Base-by-base conservation (phyloP, 1,139 yeast genomes). In the Diutina mesorugosa region DNA sequence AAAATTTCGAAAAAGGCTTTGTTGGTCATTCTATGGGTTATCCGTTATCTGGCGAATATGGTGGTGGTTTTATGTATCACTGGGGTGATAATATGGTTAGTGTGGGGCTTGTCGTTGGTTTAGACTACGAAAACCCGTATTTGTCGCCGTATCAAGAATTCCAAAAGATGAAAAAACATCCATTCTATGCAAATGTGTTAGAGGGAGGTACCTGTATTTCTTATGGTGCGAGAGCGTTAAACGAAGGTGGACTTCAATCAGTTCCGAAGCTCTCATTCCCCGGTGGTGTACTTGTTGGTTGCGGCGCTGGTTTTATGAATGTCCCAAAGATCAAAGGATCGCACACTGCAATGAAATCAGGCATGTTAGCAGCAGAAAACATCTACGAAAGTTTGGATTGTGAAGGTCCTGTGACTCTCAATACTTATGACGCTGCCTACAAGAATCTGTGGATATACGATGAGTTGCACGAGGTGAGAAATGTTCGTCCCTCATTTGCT, bases 291-390 rank as follows among this genome's bases (percentile, higher is more conserved):
- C 73, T 93, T 32, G 93, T 93, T 50, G 99, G 99, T 41, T 95
- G 96, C 60, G 75, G 95, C 56, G 99, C 99, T 8, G 99, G 99
- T 0, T 91, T 93, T 69, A 81, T 93, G 79, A 93, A 93, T 68
- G 98, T 93, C 53, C 97, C 99, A 53, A 93, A 93, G 69, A 87
- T 93, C 65, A 93, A 93, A 72, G 99, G 99, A n/a, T 86, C 97
- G 0, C 99, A 93, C 68, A 91, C 97, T 0, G 98, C 99, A 2
- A 87, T 93, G 81, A 93, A 91, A 69, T 79, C 95, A 10, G 99
- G 98, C 46, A 85, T 93, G 78, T 72, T 93, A 38, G 99, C 98
- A 2, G 99, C 98, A 1, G 98, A 93, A 65, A 69, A 80, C 30
- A 87, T 90, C 48, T 90, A 76, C 64, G 83, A 78, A 55, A 81